Evolutionary conservation across 169 alveolate species (phyloP).

Genomic region (Plasmodium adleri): DNA sequence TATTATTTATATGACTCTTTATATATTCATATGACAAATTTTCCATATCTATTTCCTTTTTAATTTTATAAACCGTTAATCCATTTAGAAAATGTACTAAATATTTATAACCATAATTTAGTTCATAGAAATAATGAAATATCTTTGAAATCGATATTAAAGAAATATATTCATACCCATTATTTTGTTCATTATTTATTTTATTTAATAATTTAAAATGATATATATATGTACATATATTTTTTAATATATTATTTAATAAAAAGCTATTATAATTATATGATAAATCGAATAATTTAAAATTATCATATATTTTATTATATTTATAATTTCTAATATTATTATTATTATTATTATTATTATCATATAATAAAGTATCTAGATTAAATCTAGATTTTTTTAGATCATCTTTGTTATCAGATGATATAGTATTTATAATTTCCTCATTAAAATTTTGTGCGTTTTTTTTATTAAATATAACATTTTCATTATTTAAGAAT

Average conservation of each 20-base stretch:
- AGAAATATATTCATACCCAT: slow-evolving; percentile 59
- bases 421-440: too few relatives aligned
- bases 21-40: slow-evolving; percentile 22
- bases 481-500: not conserved
- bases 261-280: slow-evolving; percentile 34
- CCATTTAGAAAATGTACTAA: slow-evolving; percentile 73
- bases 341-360: not conserved
- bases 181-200: slow-evolving; percentile 46
- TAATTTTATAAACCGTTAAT: slow-evolving; percentile 40
- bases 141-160: slow-evolving; percentile 47
- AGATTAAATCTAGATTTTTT: not conserved
- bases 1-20: slow-evolving; percentile 6
- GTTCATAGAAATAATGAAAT: slow-evolving; percentile 51
- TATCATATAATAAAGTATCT: not conserved
- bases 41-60: slow-evolving; percentile 17
- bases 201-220: slow-evolving; percentile 53
- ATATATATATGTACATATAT: slow-evolving; percentile 56
- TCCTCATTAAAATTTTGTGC: not conserved
- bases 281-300: slow-evolving; percentile 45
- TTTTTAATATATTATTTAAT: slow-evolving; percentile 44
- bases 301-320: not conserved
- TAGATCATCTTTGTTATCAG: not conserved
- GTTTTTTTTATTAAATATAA: not conserved
- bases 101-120: slow-evolving; percentile 68
- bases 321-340: not conserved